These are phyloP conservation scores for Flaveria robusta DNA, from an alignment of 129 eudicot genomes.

Conservation along the genomic window DNA sequence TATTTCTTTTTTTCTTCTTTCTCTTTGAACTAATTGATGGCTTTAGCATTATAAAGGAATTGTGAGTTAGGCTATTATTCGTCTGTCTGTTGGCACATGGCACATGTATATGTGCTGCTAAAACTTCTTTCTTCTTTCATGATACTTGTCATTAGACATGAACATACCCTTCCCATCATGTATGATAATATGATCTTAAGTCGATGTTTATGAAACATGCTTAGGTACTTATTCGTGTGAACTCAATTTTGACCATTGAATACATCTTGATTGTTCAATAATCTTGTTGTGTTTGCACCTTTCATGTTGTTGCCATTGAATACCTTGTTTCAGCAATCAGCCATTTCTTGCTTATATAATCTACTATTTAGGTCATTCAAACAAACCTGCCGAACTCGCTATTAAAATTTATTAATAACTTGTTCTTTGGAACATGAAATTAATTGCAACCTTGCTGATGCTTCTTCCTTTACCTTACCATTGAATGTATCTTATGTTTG, in stretches of 20 bases:
- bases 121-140: slow-evolving; percentile 6
- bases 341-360: not conserved
- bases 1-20: not conserved
- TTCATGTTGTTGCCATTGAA: not conserved
- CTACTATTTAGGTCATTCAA: not conserved
- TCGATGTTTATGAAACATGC: not conserved
- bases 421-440: not conserved
- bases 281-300: slow-evolving; percentile 19
- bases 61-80: slow-evolving; percentile 33
- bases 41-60: slow-evolving; percentile 28
- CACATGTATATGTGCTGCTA: slow-evolving; percentile 24
- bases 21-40: slow-evolving; percentile 21
- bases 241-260: slow-evolving; percentile 12
- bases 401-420: not conserved
- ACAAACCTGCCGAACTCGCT: not conserved
- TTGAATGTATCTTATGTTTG: not conserved
- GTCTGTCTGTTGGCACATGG: slow-evolving; percentile 35
- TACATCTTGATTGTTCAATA: slow-evolving; percentile 9
- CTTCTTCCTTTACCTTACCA: not conserved
- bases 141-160: not conserved
- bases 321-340: not conserved
- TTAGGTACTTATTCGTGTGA: not conserved
- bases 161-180: slow-evolving; percentile 5
- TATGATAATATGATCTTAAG: slow-evolving; percentile 11
- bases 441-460: not conserved